phyloP scores from a whole-genome alignment of 116 monocot genomes.

The Papilionanthe hybrid region DNA sequence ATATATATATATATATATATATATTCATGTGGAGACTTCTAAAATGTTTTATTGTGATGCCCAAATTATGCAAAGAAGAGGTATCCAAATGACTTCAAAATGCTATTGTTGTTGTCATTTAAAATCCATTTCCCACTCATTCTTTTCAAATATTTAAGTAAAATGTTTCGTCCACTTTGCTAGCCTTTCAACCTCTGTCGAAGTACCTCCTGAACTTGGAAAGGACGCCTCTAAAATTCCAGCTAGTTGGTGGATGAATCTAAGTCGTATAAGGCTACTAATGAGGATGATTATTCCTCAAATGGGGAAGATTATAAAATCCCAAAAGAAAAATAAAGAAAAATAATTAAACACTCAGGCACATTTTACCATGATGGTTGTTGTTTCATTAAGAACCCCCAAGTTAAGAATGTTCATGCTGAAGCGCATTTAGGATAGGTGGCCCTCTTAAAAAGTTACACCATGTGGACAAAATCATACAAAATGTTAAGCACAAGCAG shows the following conservation, averaged over 20 bases:
- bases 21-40: no score
- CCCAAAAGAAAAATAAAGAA: not conserved
- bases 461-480: not conserved
- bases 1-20: no score
- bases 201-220: not conserved
- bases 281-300: not conserved
- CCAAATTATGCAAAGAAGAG: no score
- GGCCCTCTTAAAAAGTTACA: not conserved
- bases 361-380: not conserved
- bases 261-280: not conserved
- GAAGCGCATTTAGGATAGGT: no score
- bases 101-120: no score
- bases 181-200: no score
- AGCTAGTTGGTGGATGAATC: not conserved
- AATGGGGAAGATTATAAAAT: not conserved
- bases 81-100: no score
- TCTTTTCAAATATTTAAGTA: no score
- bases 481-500: no score
- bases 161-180: no score
- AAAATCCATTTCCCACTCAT: no score
- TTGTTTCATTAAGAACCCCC: not conserved
- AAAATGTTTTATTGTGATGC: no score
- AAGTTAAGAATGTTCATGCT: not conserved
- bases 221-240: not conserved
- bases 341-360: not conserved